Conservation (phyloP, 495 filamentous ascomycete species). For the Annulohypoxylon maeteangense region DNA sequence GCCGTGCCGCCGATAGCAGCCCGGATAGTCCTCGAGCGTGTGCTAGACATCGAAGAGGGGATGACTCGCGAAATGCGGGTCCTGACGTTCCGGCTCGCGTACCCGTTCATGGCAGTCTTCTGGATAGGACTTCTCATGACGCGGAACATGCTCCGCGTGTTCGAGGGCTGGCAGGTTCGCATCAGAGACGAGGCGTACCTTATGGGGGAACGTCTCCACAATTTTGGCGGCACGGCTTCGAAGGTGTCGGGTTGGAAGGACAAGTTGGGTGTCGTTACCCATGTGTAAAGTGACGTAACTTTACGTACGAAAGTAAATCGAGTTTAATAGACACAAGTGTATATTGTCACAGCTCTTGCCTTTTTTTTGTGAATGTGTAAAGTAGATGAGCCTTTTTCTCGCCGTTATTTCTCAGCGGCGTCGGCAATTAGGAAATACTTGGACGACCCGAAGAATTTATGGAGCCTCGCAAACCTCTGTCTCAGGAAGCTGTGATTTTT, state of each 20-base stretch:
- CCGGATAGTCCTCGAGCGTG: constrained; percentile 44
- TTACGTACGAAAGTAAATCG: constrained; percentile 7
- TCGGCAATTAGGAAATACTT: neutral
- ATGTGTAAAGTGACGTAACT: constrained; percentile 5
- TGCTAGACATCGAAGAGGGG: constrained; percentile 46
- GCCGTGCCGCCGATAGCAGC: constrained; percentile 61
- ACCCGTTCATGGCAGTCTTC: constrained; percentile 67
- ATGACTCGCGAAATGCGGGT: constrained; percentile 57
- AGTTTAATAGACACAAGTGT: too few relatives aligned
- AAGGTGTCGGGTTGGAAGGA: constrained; percentile 49
- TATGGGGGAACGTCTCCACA: constrained; percentile 92
- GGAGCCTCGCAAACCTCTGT: too few relatives aligned
- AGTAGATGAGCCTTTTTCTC: neutral
- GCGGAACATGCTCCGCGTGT: constrained; percentile 67
- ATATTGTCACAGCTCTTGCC: too few relatives aligned
- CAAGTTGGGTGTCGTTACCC: neutral
- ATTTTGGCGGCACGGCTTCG: constrained; percentile 63
- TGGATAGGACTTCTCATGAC: constrained; percentile 49
- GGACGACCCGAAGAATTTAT: too few relatives aligned
- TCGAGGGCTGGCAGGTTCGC: constrained; percentile 80
- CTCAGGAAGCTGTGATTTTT: too few relatives aligned
- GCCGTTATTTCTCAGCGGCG: neutral
- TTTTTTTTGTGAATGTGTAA: neutral
- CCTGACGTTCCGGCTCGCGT: constrained; percentile 76
- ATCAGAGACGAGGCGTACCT: constrained; percentile 96